Base-by-base conservation (phyloP, 2,329 filamentous ascomycete genomes). In the Apiospora kogelbergensis region DNA sequence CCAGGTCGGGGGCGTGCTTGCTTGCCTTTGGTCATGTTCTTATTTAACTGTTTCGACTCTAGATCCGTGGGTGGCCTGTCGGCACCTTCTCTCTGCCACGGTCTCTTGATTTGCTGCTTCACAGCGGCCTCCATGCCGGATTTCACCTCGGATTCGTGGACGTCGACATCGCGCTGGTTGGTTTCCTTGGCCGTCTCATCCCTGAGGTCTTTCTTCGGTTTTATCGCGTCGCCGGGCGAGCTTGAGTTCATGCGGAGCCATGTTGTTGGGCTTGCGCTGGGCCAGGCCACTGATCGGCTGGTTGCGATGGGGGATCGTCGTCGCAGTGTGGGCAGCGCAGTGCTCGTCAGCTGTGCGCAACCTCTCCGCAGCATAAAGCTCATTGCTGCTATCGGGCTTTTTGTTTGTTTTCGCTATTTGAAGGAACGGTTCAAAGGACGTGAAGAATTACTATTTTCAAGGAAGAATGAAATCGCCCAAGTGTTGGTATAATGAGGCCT, bases 11-110 rank as follows among this genome's bases (percentile, higher is more conserved):
- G 22, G 26, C 60, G 37, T 63, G 15, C 63, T 42, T 64, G 66
- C 75, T 65, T 77, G 88, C 89, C 90, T 78, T 90, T 91, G 2
- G 87, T 89, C 89, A 91, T 91, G 15, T 85, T 84, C 70, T 76
- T 78, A 71, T 78, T 78, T 73, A 77, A 70, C n/a, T 66, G 57
- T 44, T 71, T 86, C 80, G 71, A 85, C 72, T 84, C 77, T 68
- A 83, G 77, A 68, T 82, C 81, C 4, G 89, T 87, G 6, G 88
- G 89, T n/a, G 88, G 84, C 45, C 81, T 74, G 71, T 89, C 86
- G 42, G 85, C 86, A 13, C 89, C 88, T 73, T 90, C 86, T 65
- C 88, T 82, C 73, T 88, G 88, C 89, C 89, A 91, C 73, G 89
- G 89, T 44, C 87, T 85, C 57, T 84, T 83, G 68, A 85, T 83